A percentile compares a stretch with the other conserved stretches of the same genome.
phyloP scores from a whole-genome alignment of 2,329 filamentous ascomycete species.

The Drechslerella coelobrocha region DNA sequence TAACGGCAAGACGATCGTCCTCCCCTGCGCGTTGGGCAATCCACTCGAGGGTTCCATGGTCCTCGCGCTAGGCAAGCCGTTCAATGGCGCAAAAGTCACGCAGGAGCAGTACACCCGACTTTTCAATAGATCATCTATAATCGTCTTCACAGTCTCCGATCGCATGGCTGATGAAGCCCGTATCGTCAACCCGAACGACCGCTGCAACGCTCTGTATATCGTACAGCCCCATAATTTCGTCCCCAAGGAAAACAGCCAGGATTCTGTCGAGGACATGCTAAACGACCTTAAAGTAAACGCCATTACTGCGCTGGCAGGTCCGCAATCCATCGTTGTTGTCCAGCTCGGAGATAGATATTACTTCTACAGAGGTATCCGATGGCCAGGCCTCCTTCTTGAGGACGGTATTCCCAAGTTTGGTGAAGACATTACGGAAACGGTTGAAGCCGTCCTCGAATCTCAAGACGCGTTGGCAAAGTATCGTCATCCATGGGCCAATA shows the following conservation, averaged over 20 bases:
- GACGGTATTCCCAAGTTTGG: conserved; percentile 52
- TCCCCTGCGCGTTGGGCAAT: conserved; percentile 54
- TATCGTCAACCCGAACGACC: conserved; percentile 54
- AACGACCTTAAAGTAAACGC: conserved; percentile 55
- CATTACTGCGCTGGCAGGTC: conserved; percentile 54
- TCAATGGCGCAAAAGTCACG: conserved; percentile 47
- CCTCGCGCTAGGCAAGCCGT: conserved; percentile 49
- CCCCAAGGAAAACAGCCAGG: conserved; percentile 20
- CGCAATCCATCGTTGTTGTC: conserved; percentile 54
- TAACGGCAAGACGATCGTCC: conserved; percentile 50
- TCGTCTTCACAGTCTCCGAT: conserved; percentile 56
- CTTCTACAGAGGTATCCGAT: conserved; percentile 55
- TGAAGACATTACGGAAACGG: conserved; percentile 51
- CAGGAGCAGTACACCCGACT: conserved; percentile 51
- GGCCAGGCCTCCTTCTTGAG: conserved; percentile 31
- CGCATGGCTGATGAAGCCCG: conserved; percentile 56
- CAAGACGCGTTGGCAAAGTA: background rate
- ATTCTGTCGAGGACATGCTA: conserved; percentile 49
- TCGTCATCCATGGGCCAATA: conserved; percentile 29
- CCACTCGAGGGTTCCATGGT: conserved; percentile 53
- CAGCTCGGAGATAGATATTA: conserved; percentile 54
- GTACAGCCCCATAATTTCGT: conserved; percentile 48
- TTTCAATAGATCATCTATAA: conserved; percentile 32
- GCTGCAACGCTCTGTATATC: conserved; percentile 56
- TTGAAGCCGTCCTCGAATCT: conserved; percentile 41